Evolutionary conservation across 2,329 filamentous ascomycete genomes (phyloP), one percentile per base, ranked within the genome.

Genomic region (Fusarium sp.): DNA sequence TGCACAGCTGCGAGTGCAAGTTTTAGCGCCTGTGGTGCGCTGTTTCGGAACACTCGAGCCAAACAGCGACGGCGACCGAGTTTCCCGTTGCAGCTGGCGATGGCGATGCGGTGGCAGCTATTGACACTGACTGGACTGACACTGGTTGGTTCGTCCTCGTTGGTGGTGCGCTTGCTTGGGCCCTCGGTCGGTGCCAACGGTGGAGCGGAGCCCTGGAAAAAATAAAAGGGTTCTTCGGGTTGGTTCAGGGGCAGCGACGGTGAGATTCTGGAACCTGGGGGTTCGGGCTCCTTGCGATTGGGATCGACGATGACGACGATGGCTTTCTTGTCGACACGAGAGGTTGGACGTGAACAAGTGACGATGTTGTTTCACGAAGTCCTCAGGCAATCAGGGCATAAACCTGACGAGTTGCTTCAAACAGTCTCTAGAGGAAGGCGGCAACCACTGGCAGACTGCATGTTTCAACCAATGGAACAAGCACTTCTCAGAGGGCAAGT

Each of bases 291-390:
- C 23, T 28, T 36, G 23, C 51, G 36, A 70, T 57, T 47, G 53
- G 48, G 62, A 70, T 70, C 67, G 51, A 50, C 54, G 51, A 70
- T 65, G 60, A 70, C 60, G 67, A 60, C 67, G 59, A 70, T 55
- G 46, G 13, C 13, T 39, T 51, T 18, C 51, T 66, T 67, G 70
- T 66, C 66, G 47, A 55, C 18, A 48, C 65, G 56, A 36, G 37
- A n/a, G n/a, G n/a, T n/a, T n/a, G n/a, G n/a, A n/a, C n/a, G n/a
- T n/a, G n/a, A n/a, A n/a, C n/a, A n/a, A n/a, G n/a, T n/a, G n/a
- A n/a, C n/a, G n/a, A n/a, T n/a, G n/a, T n/a, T n/a, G n/a, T n/a
- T n/a, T n/a, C 18, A 34, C 31, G 11, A 51, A 30, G 15, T 16
- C 28, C 28, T 54, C 28, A 36, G 30, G 51, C 51, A 54, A 18